Evolutionary conservation across 2,329 filamentous ascomycete genomes (phyloP), one percentile per base, ranked within the genome.

Genomic region (Colletotrichum trifolii): DNA sequence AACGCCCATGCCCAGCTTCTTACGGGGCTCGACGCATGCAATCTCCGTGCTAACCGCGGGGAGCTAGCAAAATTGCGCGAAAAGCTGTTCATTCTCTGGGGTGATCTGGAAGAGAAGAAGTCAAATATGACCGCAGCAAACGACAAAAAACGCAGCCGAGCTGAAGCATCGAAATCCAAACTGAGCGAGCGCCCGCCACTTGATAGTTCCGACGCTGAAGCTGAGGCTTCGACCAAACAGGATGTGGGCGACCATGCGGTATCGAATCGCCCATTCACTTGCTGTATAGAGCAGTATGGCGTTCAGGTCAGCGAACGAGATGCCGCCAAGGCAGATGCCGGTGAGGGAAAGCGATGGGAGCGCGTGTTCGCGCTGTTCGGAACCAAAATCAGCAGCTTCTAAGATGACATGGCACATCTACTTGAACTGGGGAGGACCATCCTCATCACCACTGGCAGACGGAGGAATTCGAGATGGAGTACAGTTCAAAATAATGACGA

Each of bases 51-150:
- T n/a, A 79, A 91, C 48, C 70, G 76, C 2, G 55, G 75, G 0
- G 72, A 78, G 1, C 78, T 96, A 1, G 73, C 71, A 3, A 67
- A 75, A 7, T 78, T 97, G 5, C 85, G 87, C 54, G 87, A 96
- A 69, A 89, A 86, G 70, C 81, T 97, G 60, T 95, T 90, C 73
- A 79, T 87, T 40, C 81, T 97, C 2, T 98, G 95, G 94, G 95
- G 95, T 2, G 87, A 97, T 66, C 81, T 97, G 1, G 89, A 94
- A 73, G 93, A 97, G 73, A 75, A 80, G 52, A 93, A 91, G 73
- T 71, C 72, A 2, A 74, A 70, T 6, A 73, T 68, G 73, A 66
- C 55, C 66, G 67, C 61, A 64, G 70, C 43, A 72, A 71, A 71
- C 69, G 52, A 42, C 58, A 11, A 43, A 47, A 13, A 60, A 54